phyloP scores from a whole-genome alignment of 1,284 basidiomycete species.

The Clitocybe nebularis region DNA sequence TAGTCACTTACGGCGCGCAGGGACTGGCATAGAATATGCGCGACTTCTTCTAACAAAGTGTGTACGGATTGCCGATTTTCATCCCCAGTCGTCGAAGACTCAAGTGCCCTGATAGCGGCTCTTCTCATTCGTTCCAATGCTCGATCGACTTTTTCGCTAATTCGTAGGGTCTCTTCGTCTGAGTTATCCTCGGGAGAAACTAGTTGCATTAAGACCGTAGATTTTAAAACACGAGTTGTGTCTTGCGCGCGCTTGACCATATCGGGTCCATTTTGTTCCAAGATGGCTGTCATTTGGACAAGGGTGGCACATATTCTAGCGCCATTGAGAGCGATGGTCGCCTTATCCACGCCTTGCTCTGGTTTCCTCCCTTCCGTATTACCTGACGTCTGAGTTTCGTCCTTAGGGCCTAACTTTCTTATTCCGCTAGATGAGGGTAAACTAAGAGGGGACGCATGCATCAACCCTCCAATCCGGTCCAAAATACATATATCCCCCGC shows the following conservation, averaged over 20 bases:
- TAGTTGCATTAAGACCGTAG: slow-evolving; percentile 3
- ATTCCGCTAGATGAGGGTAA: slow-evolving; percentile 15
- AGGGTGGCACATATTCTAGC: slow-evolving; percentile 17
- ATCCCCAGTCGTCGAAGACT: no score
- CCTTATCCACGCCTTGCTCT: background rate
- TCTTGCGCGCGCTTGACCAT: slow-evolving; percentile 10
- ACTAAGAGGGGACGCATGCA: slow-evolving; percentile 23
- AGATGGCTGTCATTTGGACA: slow-evolving; percentile 15
- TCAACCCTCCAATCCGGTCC: slow-evolving; percentile 44
- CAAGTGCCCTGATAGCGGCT: slow-evolving; percentile 41
- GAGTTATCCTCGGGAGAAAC: slow-evolving; percentile 15
- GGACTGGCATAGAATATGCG: slow-evolving; percentile 28
- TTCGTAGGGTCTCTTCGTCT: slow-evolving; percentile 30
- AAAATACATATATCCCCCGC: slow-evolving; percentile 45
- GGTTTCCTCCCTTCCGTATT: background rate
- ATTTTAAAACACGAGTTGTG: slow-evolving; percentile 15
- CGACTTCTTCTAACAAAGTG: slow-evolving; percentile 28
- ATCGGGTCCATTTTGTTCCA: slow-evolving; percentile 18
- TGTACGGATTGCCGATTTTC: slow-evolving; percentile 11
- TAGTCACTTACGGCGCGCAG: background rate
- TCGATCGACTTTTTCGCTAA: slow-evolving; percentile 51
- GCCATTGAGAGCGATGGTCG: slow-evolving; percentile 11
- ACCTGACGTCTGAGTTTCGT: no score
- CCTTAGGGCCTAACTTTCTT: no score
- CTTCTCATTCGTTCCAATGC: slow-evolving; percentile 59